Percentiles rank a stretch among this genome's conserved stretches.
Evolutionary conservation across 2,329 filamentous ascomycete genomes (phyloP).

Genomic region (Boeremia exigua): DNA sequence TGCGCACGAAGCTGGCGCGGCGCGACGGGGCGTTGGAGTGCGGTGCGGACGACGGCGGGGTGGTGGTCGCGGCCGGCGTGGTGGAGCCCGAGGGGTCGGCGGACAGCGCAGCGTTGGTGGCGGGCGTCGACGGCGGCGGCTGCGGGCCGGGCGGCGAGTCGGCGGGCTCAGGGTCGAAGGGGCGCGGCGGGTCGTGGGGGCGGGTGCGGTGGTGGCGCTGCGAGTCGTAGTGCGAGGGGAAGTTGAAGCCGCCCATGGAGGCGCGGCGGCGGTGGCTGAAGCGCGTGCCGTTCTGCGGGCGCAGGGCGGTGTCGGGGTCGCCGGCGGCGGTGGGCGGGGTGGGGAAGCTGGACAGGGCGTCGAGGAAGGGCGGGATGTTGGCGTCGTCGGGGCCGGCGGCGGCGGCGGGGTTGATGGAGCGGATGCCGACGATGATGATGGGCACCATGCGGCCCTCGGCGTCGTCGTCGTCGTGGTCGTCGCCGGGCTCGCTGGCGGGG

Average conservation of each 20-base stretch:
- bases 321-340: constrained; percentile 53
- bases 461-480: constrained; percentile 44
- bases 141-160: constrained; percentile 64
- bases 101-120: constrained; percentile 61
- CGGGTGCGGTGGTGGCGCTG: constrained; percentile 58
- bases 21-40: constrained; percentile 46
- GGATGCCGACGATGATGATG: constrained; percentile 72
- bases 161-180: constrained; percentile 53
- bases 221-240: constrained; percentile 59
- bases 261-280: constrained; percentile 61
- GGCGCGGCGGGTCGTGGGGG: constrained; percentile 49
- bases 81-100: constrained; percentile 60
- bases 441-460: constrained; percentile 67
- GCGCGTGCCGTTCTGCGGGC: constrained; percentile 62
- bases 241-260: constrained; percentile 61
- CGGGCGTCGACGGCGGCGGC: constrained; percentile 69
- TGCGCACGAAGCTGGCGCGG: constrained; percentile 50
- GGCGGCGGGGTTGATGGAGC: constrained; percentile 65
- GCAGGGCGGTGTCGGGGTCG: constrained; percentile 58
- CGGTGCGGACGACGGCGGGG: constrained; percentile 44
- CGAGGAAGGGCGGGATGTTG: constrained; percentile 57
- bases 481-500: constrained; percentile 29
- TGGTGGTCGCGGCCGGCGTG: constrained; percentile 43
- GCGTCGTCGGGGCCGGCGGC: constrained; percentile 52
- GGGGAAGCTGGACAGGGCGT: constrained; percentile 58